Evolutionary conservation across 2,329 filamentous ascomycete genomes (phyloP).

Genomic region (Rhynchosporium graminicola): DNA sequence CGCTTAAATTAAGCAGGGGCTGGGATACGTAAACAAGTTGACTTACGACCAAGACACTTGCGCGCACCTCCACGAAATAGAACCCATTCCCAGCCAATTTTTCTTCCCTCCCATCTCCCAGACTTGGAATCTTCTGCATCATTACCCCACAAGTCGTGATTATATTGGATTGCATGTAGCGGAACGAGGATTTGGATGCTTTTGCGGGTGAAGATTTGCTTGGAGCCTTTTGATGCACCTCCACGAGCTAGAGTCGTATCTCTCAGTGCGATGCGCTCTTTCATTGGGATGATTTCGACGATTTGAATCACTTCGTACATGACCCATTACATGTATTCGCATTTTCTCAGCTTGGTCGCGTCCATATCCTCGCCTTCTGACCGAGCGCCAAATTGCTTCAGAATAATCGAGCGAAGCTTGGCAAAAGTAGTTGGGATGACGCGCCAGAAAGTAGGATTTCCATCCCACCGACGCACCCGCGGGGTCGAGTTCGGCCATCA

Average conservation of each 20-base stretch:
- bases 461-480: constrained; percentile 53
- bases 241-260: constrained; percentile 45
- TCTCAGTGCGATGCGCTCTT: constrained; percentile 49
- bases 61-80: constrained; percentile 72
- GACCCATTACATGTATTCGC: constrained; percentile 31
- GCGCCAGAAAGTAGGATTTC: constrained; percentile 46
- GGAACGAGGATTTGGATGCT: constrained; percentile 31
- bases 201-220: constrained; percentile 38
- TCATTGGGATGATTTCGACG: constrained; percentile 51
- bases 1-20: not conserved
- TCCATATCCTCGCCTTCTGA: constrained; percentile 19
- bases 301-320: constrained; percentile 47
- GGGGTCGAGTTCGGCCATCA: constrained; percentile 56
- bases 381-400: constrained; percentile 41
- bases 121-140: constrained; percentile 47
- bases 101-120: constrained; percentile 47
- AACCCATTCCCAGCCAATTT: constrained; percentile 69
- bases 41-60: constrained; percentile 64
- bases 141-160: constrained; percentile 63
- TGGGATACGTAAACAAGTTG: constrained; percentile 16
- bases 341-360: constrained; percentile 26
- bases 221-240: constrained; percentile 38
- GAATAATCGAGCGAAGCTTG: constrained; percentile 45
- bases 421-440: constrained; percentile 43
- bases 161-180: constrained; percentile 38